Conservation (phyloP, 1,284 basidiomycete genomes). For the Sporisorium graminicola region DNA sequence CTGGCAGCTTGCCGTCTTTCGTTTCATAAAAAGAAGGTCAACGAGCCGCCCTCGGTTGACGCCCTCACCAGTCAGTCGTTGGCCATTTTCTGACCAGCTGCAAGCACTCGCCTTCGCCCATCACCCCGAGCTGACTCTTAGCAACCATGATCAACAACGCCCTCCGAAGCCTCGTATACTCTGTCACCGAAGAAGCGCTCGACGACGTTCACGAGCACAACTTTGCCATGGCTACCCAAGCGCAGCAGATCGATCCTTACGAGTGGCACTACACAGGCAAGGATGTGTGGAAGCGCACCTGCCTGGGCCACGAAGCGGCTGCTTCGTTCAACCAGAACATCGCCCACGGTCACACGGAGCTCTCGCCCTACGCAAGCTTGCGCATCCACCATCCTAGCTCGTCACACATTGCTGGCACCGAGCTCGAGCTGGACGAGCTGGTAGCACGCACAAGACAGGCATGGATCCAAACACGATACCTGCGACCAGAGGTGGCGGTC, state of each 20-base stretch:
- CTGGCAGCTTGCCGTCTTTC: neutral
- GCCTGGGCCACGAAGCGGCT: constrained; percentile 42
- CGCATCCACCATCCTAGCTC: constrained; percentile 16
- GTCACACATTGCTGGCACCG: constrained; percentile 16
- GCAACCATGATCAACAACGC: constrained; percentile 23
- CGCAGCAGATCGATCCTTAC: constrained; percentile 12
- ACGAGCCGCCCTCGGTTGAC: too few relatives aligned
- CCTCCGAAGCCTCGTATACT: constrained; percentile 7
- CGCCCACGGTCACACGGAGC: constrained; percentile 49
- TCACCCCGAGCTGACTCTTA: neutral
- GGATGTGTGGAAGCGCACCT: constrained; percentile 37
- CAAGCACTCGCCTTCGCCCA: neutral
- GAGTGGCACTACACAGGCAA: constrained; percentile 17
- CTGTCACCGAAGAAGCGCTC: constrained; percentile 6
- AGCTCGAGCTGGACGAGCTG: constrained; percentile 29
- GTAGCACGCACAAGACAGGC: constrained; percentile 23
- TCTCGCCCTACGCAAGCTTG: constrained; percentile 19
- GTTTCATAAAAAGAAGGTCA: too few relatives aligned
- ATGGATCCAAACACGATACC: constrained; percentile 31
- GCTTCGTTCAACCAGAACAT: constrained; percentile 52
- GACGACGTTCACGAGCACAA: constrained; percentile 10
- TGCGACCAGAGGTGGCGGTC: constrained; percentile 35
- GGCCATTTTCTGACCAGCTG: neutral
- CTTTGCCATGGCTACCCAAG: constrained; percentile 14
- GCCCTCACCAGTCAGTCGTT: neutral